Conservation (phyloP, 768 basidiomycete species). For the Pleurotus tuoliensis region DNA sequence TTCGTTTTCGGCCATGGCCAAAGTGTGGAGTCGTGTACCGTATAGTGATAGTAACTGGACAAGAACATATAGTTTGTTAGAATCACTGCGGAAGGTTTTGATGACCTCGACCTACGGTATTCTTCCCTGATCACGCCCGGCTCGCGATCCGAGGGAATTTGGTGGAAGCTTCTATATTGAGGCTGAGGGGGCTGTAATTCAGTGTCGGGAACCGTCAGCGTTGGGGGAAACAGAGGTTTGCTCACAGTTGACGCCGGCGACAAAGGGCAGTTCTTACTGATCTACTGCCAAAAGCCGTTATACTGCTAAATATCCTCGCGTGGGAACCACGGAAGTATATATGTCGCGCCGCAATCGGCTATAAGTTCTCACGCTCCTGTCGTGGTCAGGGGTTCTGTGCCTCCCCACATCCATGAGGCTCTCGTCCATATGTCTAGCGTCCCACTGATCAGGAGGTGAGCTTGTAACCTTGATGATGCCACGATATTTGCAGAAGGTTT, state of each 20-base stretch:
- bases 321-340: conserved; percentile 7
- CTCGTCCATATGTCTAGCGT: background rate
- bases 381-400: background rate
- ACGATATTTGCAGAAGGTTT: too few species aligned
- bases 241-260: conserved; percentile 4
- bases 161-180: background rate
- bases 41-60: conserved; percentile 4
- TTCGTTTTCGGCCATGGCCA: conserved; percentile 41
- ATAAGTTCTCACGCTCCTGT: background rate
- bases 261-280: conserved; percentile 5
- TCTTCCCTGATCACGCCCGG: conserved; percentile 9
- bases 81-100: background rate
- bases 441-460: background rate
- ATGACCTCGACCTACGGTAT: conserved; percentile 4
- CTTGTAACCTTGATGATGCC: background rate
- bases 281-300: conserved; percentile 6
- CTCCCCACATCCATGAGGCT: conserved; percentile 3
- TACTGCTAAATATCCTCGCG: conserved; percentile 4
- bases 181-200: background rate
- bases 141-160: conserved; percentile 8
- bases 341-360: background rate
- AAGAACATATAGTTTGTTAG: conserved; percentile 2
- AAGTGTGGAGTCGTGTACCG: background rate
- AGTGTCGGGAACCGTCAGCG: background rate
- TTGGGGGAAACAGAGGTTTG: background rate